Conservation (phyloP, 148 eudicot species). For the Camellia granthamiana region DNA sequence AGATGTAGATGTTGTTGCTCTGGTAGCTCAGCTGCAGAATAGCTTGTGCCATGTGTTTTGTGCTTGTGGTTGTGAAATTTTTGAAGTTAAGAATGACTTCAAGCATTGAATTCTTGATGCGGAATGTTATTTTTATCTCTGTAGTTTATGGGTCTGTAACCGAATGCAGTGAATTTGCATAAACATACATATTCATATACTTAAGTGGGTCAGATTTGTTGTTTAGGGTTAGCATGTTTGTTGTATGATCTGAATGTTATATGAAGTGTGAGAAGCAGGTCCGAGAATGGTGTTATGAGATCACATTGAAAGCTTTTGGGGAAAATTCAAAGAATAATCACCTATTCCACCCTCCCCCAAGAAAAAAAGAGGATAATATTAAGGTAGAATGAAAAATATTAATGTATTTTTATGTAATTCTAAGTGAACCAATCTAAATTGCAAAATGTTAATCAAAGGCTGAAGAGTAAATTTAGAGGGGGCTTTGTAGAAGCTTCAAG, state of each 20-base stretch:
- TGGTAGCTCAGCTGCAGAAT: background rate
- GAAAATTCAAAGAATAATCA: too few relatives aligned
- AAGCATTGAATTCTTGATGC: background rate
- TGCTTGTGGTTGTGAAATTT: background rate
- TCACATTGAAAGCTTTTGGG: background rate
- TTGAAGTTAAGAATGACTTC: background rate
- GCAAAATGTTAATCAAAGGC: conserved; percentile 1
- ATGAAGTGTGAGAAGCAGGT: background rate
- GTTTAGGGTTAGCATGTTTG: background rate
- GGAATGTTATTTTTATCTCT: background rate
- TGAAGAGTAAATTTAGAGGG: conserved; percentile 1
- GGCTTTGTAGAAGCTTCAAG: background rate
- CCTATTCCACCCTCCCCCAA: background rate
- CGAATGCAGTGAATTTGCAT: background rate
- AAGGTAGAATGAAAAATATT: background rate
- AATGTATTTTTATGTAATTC: background rate
- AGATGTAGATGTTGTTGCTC: background rate
- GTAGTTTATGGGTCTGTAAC: background rate
- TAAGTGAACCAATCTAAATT: background rate
- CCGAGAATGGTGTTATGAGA: background rate
- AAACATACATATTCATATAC: too few relatives aligned
- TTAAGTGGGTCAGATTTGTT: background rate
- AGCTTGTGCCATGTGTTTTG: background rate
- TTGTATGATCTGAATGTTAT: background rate
- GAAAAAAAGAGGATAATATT: background rate